Conservation (phyloP, 192 early-diverging fungal species). For the Coemansia sp. region DNA sequence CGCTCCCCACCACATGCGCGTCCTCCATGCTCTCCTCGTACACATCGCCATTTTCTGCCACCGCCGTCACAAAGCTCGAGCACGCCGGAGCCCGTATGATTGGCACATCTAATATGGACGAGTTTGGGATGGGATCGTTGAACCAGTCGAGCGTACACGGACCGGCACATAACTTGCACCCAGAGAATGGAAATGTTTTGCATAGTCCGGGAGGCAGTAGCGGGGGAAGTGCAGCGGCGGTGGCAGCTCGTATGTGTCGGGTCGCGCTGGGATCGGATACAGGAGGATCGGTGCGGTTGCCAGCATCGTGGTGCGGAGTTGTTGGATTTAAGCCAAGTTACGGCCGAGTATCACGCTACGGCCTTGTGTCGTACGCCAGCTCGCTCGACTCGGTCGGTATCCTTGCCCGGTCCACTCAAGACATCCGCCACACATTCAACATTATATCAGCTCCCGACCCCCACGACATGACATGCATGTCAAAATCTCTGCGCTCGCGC, state of each 20-base stretch:
- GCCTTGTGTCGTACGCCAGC: conserved; percentile 82
- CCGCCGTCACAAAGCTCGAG: conserved; percentile 63
- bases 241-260: conserved; percentile 76
- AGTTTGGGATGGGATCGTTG: conserved; percentile 91
- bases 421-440: conserved; percentile 30
- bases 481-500: conserved; percentile 33
- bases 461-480: conserved; percentile 60
- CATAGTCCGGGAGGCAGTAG: conserved; percentile 82
- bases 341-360: conserved; percentile 80
- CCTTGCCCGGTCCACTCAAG: conserved; percentile 61
- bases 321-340: conserved; percentile 94
- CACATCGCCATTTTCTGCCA: conserved; percentile 56
- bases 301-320: conserved; percentile 91
- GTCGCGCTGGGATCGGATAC: conserved; percentile 91
- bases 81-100: conserved; percentile 66
- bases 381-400: conserved; percentile 90
- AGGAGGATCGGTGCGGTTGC: conserved; percentile 90
- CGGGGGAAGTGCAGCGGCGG: conserved; percentile 88
- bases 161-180: conserved; percentile 25
- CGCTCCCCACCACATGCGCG: conserved; percentile 70
- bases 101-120: conserved; percentile 91
- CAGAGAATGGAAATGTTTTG: not conserved
- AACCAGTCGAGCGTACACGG: conserved; percentile 40
- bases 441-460: conserved; percentile 22
- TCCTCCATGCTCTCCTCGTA: conserved; percentile 68